These are phyloP conservation scores for Aspergillus awamori DNA, from an alignment of 2,329 filamentous ascomycete species.

Conservation along the genomic window DNA sequence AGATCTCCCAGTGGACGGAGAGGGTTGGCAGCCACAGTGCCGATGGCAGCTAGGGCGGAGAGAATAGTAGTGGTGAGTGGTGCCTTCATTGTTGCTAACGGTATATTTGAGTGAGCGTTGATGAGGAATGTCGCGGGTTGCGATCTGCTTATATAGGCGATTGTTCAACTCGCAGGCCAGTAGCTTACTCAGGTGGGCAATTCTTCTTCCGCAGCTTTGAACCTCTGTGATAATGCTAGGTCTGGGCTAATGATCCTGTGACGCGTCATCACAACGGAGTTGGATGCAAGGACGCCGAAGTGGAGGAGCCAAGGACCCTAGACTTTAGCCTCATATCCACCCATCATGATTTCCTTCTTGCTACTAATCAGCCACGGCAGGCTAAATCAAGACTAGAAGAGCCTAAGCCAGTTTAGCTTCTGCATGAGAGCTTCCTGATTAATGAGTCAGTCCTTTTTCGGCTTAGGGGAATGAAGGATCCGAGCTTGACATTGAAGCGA, in stretches of 20 bases:
- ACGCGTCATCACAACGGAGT: not conserved
- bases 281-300: not conserved
- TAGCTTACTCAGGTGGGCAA: not conserved
- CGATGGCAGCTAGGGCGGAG: not conserved
- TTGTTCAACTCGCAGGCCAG: not conserved
- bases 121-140: not conserved
- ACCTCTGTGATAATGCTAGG: no score
- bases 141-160: not conserved
- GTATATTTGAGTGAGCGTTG: no score
- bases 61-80: not conserved
- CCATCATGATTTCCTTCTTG: not conserved
- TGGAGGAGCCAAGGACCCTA: not conserved
- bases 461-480: not conserved
- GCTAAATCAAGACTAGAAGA: not conserved
- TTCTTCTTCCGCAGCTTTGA: not conserved
- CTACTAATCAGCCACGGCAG: not conserved
- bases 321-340: not conserved
- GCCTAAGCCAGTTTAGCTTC: not conserved
- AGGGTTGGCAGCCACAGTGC: not conserved
- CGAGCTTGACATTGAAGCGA: not conserved
- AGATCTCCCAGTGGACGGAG: not conserved
- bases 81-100: not conserved
- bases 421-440: not conserved
- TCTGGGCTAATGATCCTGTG: not conserved
- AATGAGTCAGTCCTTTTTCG: no score